Conservation (phyloP, 148 eudicot species). For the Dianthus caryophyllus region DNA sequence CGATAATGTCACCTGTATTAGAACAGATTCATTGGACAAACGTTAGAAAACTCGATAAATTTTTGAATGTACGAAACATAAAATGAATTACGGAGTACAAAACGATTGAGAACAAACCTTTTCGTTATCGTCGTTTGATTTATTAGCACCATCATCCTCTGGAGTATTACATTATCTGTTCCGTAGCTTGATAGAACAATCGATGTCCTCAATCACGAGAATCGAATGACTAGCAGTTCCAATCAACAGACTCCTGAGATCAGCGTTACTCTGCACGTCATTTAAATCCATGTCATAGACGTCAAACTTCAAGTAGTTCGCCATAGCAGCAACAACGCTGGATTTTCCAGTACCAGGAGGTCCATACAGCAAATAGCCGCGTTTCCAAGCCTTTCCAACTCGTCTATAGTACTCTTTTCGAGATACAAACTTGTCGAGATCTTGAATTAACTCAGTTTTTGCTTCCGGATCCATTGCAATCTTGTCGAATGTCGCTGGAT, state of each 20-base stretch:
- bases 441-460: slow-evolving; percentile 29
- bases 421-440: slow-evolving; percentile 33
- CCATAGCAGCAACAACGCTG: slow-evolving; percentile 42
- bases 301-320: slow-evolving; percentile 40
- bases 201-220: slow-evolving; percentile 35
- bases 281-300: slow-evolving; percentile 39
- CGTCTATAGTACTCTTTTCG: slow-evolving; percentile 36
- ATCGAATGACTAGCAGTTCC: slow-evolving; percentile 35
- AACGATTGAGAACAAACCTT: slow-evolving; percentile 29
- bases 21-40: too few species aligned
- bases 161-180: too few species aligned
- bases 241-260: slow-evolving; percentile 32
- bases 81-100: too few species aligned
- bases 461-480: slow-evolving; percentile 31
- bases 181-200: slow-evolving; percentile 22
- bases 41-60: too few species aligned
- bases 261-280: slow-evolving; percentile 29
- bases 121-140: slow-evolving; percentile 23
- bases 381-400: slow-evolving; percentile 45
- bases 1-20: slow-evolving; percentile 51
- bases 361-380: too few species aligned
- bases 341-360: slow-evolving; percentile 48
- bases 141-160: slow-evolving; percentile 16
- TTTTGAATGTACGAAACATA: too few species aligned
- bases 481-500: slow-evolving; percentile 36